A percentile compares a stretch with the other conserved stretches of the same genome.
Evolutionary conservation across 352 stramenopile genomes (phyloP).

Genomic region (Peronospora destructor): DNA sequence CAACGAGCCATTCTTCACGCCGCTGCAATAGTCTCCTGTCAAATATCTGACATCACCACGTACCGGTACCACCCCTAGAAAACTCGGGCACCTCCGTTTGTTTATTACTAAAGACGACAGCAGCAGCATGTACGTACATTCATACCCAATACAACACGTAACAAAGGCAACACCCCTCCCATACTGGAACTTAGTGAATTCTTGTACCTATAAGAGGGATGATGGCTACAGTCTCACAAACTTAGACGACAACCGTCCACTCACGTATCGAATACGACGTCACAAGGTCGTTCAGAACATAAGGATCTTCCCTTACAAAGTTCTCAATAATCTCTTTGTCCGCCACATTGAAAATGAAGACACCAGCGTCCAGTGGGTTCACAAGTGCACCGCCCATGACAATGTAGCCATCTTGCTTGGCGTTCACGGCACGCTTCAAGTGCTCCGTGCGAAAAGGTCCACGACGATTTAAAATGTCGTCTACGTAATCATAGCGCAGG

Average conservation of each 20-base stretch:
- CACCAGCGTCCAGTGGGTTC: conserved; percentile 47
- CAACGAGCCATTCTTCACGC: conserved; percentile 33
- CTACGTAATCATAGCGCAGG: conserved; percentile 65
- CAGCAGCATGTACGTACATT: neutral
- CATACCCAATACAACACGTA: conserved; percentile 7
- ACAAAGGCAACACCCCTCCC: conserved; percentile 9
- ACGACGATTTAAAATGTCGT: conserved; percentile 69
- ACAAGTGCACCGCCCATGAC: conserved; percentile 68
- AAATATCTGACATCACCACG: neutral
- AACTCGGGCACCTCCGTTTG: neutral
- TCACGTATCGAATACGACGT: conserved; percentile 59
- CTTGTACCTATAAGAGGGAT: no score
- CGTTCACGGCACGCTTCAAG: conserved; percentile 38
- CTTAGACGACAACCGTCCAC: conserved; percentile 63
- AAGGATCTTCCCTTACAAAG: conserved; percentile 62
- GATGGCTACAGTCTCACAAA: neutral
- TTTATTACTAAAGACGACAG: neutral
- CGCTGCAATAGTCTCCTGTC: conserved; percentile 11
- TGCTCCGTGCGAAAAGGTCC: conserved; percentile 61
- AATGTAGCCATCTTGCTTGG: conserved; percentile 52
- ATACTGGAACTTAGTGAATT: neutral
- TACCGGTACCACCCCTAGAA: conserved; percentile 10
- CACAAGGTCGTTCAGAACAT: conserved; percentile 69
- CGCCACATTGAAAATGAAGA: conserved; percentile 59
- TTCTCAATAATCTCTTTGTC: conserved; percentile 53